A percentile compares a stretch with the other conserved stretches of the same genome.
phyloP scores from a whole-genome alignment of 2,329 filamentous ascomycete genomes.

The Monilinia fructicola region DNA sequence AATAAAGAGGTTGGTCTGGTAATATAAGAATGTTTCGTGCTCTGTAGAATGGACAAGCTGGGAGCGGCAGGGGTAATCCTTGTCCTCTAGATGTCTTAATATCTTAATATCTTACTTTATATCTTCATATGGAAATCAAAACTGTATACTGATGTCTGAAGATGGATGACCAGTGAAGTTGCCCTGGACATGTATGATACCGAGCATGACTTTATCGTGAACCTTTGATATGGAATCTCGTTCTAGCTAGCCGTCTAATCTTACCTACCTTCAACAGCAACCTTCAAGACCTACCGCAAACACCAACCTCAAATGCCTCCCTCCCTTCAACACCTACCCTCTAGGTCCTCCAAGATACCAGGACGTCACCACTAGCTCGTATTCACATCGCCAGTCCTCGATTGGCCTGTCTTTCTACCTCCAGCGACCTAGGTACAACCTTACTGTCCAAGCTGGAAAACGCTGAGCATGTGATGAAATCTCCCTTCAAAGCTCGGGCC shows the following conservation, averaged over 20 bases:
- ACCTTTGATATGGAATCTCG: too few relatives aligned
- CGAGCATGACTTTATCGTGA: neutral
- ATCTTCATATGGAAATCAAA: neutral
- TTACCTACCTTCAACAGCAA: too few relatives aligned
- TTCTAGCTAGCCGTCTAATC: too few relatives aligned
- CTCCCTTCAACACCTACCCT: too few relatives aligned
- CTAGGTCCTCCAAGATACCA: too few relatives aligned
- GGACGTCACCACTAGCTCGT: too few relatives aligned
- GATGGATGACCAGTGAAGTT: neutral
- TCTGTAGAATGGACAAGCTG: slow-evolving; percentile 9
- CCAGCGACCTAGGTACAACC: too few relatives aligned
- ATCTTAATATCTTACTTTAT: too few relatives aligned
- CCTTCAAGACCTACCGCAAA: too few relatives aligned
- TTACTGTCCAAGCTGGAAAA: neutral
- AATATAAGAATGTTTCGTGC: slow-evolving; percentile 20
- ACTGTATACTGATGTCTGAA: neutral
- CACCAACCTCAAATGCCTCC: too few relatives aligned
- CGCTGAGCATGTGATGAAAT: neutral
- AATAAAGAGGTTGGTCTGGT: slow-evolving; percentile 23
- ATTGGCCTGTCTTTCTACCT: too few relatives aligned
- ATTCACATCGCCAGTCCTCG: too few relatives aligned
- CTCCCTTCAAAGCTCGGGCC: slow-evolving; percentile 1
- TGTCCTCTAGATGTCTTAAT: neutral
- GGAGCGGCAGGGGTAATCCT: slow-evolving; percentile 2
- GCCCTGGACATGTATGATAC: neutral